A percentile compares a stretch with the other conserved stretches of the same genome.
phyloP scores from a whole-genome alignment of 2,329 filamentous ascomycete genomes.

The Fusarium continuum region DNA sequence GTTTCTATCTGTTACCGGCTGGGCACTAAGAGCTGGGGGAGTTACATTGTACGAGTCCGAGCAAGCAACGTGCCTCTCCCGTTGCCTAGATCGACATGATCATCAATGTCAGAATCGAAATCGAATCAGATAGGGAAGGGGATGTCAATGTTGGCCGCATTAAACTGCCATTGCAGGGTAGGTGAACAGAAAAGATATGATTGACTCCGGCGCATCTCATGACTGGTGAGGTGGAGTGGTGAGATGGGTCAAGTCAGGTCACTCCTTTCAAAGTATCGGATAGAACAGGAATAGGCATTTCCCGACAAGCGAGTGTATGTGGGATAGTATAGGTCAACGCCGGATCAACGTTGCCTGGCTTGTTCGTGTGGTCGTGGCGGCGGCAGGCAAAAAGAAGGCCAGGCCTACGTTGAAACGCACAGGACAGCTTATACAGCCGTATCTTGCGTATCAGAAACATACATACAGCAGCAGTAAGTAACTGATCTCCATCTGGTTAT shows the following conservation, averaged over 20 bases:
- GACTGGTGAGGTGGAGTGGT: constrained; percentile 31
- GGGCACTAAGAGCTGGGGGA: neutral
- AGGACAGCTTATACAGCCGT: neutral
- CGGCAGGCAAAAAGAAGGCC: constrained; percentile 10
- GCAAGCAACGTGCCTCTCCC: constrained; percentile 10
- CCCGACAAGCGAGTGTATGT: neutral
- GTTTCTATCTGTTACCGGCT: constrained; percentile 15
- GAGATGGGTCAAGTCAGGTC: constrained; percentile 30
- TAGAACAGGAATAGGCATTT: neutral
- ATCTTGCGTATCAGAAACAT: constrained; percentile 2
- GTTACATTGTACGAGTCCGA: constrained; percentile 6
- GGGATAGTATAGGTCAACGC: neutral
- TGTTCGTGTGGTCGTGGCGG: constrained; percentile 11
- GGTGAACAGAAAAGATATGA: constrained; percentile 10
- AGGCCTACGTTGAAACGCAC: constrained; percentile 17
- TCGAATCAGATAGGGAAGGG: constrained; percentile 15
- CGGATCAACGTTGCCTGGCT: constrained; percentile 2
- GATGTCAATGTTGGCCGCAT: constrained; percentile 1
- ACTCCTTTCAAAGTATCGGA: constrained; percentile 5
- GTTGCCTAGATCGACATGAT: constrained; percentile 30
- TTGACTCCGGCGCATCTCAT: constrained; percentile 23
- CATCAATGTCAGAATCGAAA: constrained; percentile 24
- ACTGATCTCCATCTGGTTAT: constrained; percentile 15
- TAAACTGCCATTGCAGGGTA: too few relatives aligned
- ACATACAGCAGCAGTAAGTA: constrained; percentile 5